These are phyloP conservation scores for Ustilago nuda DNA, from an alignment of 1,284 basidiomycete species.

Conservation along the genomic window DNA sequence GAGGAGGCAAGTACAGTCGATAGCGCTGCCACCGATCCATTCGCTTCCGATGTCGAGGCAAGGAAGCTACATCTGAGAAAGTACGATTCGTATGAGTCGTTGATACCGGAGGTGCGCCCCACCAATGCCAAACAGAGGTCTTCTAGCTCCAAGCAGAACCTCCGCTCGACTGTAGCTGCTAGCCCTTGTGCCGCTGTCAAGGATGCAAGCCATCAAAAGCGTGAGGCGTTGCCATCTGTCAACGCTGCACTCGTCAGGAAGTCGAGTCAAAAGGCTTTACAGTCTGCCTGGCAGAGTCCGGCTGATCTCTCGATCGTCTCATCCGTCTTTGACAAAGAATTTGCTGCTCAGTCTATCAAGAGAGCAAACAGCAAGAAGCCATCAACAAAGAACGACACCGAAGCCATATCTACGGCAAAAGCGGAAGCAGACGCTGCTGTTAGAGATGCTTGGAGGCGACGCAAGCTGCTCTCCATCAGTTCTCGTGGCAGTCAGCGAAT, in stretches of 20 bases:
- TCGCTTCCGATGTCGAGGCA: slow-evolving; percentile 31
- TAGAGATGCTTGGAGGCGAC: slow-evolving; percentile 30
- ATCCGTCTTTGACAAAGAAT: slow-evolving; percentile 42
- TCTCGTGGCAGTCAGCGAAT: slow-evolving; percentile 36
- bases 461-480: slow-evolving; percentile 42
- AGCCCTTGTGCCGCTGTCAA: background rate
- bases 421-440: slow-evolving; percentile 36
- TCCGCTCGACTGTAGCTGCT: slow-evolving; percentile 3
- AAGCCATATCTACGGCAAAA: slow-evolving; percentile 28
- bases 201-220: slow-evolving; percentile 27
- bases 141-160: slow-evolving; percentile 27
- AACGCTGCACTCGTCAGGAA: slow-evolving; percentile 11
- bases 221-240: slow-evolving; percentile 13
- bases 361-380: background rate
- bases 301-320: slow-evolving; percentile 36
- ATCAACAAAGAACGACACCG: background rate
- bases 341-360: slow-evolving; percentile 22
- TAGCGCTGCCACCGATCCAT: slow-evolving; percentile 25
- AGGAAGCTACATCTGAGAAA: slow-evolving; percentile 11
- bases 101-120: slow-evolving; percentile 4
- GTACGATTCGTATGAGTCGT: slow-evolving; percentile 14
- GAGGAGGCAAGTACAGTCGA: slow-evolving; percentile 27
- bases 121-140: slow-evolving; percentile 28
- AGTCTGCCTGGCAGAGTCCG: slow-evolving; percentile 37
- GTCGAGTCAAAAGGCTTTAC: slow-evolving; percentile 9